phyloP scores from a whole-genome alignment of 352 stramenopile species.

The Pythium rishiriense region DNA sequence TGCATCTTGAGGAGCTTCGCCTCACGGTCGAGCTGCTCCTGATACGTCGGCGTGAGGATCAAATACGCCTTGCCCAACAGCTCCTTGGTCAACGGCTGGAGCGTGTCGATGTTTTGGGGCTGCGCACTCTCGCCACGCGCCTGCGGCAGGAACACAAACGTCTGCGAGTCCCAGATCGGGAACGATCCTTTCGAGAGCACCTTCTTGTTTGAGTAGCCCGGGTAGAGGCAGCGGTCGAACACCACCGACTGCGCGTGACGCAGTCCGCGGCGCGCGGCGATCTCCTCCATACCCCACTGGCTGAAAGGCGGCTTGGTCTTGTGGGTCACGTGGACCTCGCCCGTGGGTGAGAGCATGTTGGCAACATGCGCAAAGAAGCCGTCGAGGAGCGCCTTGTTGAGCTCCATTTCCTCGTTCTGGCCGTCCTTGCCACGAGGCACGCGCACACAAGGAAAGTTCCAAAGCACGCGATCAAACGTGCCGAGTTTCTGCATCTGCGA shows the following conservation, averaged over 20 bases:
- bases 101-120: constrained; percentile 11
- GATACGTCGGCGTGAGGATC: constrained; percentile 58
- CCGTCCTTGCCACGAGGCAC: constrained; percentile 91
- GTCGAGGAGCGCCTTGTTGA: constrained; percentile 91
- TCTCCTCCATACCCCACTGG: constrained; percentile 83
- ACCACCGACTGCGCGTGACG: constrained; percentile 76
- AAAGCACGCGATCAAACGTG: constrained; percentile 92
- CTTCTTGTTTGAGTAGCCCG: constrained; percentile 95
- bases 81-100: constrained; percentile 55
- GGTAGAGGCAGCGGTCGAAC: constrained; percentile 93
- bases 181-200: constrained; percentile 95
- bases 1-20: constrained; percentile 31
- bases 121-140: constrained; percentile 23
- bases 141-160: constrained; percentile 89
- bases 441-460: constrained; percentile 96
- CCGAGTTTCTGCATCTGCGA: constrained; percentile 71
- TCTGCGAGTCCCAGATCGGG: constrained; percentile 95
- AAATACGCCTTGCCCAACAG: constrained; percentile 69
- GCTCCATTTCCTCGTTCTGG: constrained; percentile 96
- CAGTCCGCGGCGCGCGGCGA: constrained; percentile 53
- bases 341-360: constrained; percentile 47
- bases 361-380: constrained; percentile 85
- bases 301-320: constrained; percentile 94
- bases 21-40: constrained; percentile 43
- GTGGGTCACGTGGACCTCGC: constrained; percentile 94